phyloP scores from a whole-genome alignment of 164 flowering plant genomes.

The Brasenia schreberi region DNA sequence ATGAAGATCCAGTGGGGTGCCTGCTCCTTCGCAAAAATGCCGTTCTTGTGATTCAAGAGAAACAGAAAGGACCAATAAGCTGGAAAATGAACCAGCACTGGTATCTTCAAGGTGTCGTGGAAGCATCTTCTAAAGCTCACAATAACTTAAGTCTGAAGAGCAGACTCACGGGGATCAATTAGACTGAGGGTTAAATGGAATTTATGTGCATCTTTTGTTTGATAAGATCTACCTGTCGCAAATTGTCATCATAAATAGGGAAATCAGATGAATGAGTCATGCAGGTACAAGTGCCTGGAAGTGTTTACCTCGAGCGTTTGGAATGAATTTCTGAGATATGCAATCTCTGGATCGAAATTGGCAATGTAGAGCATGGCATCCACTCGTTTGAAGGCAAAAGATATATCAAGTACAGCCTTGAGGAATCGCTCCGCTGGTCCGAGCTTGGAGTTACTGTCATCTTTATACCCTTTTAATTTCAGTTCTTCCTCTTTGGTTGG shows the following conservation, averaged over 20 bases:
- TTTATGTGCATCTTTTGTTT: too few relatives aligned
- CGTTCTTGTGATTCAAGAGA: too few relatives aligned
- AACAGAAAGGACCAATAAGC: too few relatives aligned
- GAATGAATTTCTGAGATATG: slow-evolving; percentile 70
- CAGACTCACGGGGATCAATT: too few relatives aligned
- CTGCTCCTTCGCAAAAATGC: too few relatives aligned
- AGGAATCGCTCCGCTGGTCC: slow-evolving; percentile 82
- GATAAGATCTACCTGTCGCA: neutral
- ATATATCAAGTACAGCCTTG: slow-evolving; percentile 67
- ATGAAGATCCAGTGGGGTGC: too few relatives aligned
- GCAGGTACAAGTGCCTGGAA: neutral
- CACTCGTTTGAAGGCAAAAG: slow-evolving; percentile 79
- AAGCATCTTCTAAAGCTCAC: too few relatives aligned
- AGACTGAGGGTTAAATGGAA: too few relatives aligned
- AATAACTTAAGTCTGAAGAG: too few relatives aligned
- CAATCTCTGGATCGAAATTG: slow-evolving; percentile 78
- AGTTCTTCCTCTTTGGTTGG: slow-evolving; percentile 87
- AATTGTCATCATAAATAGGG: neutral
- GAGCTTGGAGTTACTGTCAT: slow-evolving; percentile 37
- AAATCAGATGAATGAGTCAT: neutral
- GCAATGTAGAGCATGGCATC: slow-evolving; percentile 81
- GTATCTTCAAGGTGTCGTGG: too few relatives aligned
- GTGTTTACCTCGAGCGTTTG: slow-evolving; percentile 64
- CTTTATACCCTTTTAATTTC: slow-evolving; percentile 57
- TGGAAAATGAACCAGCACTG: too few relatives aligned